These are phyloP conservation scores for Neofusicoccum laricinum DNA, from an alignment of 2,329 filamentous ascomycete species.

Conservation along the genomic window DNA sequence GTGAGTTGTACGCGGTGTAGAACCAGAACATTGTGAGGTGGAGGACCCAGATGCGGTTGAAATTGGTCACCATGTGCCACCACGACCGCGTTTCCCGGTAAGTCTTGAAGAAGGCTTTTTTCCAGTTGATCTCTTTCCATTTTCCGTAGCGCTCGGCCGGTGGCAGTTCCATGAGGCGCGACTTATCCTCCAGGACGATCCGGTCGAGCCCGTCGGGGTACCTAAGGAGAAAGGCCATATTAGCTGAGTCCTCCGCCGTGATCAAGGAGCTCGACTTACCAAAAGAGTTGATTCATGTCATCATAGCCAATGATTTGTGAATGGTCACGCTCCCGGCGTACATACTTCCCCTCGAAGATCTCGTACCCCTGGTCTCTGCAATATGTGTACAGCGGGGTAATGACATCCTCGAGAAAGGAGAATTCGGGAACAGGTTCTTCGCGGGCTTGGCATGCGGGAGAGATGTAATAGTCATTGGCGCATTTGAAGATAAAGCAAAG, in stretches of 20 bases:
- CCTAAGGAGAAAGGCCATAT: slow-evolving; percentile 31
- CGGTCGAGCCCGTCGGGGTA: slow-evolving; percentile 97
- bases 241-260: background rate
- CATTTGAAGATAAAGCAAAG: slow-evolving; percentile 99
- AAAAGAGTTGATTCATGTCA: slow-evolving; percentile 98
- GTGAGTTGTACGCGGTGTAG: slow-evolving; percentile 87
- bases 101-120: slow-evolving; percentile 99
- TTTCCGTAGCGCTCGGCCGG: slow-evolving; percentile 86
- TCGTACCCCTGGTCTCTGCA: slow-evolving; percentile 96
- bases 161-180: slow-evolving; percentile 84
- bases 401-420: slow-evolving; percentile 88
- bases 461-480: slow-evolving; percentile 92
- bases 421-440: slow-evolving; percentile 94
- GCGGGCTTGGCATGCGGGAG: slow-evolving; percentile 84
- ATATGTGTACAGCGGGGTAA: slow-evolving; percentile 94
- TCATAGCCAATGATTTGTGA: slow-evolving; percentile 93
- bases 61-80: slow-evolving; percentile 96
- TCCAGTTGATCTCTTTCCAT: slow-evolving; percentile 92
- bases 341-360: slow-evolving; percentile 93
- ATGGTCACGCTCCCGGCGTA: slow-evolving; percentile 92
- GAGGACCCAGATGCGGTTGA: slow-evolving; percentile 99
- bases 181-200: slow-evolving; percentile 90
- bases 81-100: slow-evolving; percentile 96
- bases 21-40: slow-evolving; percentile 92
- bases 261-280: slow-evolving; percentile 43